Percentiles rank a stretch among this genome's conserved stretches.
These are phyloP conservation scores for Ganoderma lingzhi DNA, from an alignment of 1,284 basidiomycete genomes.

Conservation along the genomic window DNA sequence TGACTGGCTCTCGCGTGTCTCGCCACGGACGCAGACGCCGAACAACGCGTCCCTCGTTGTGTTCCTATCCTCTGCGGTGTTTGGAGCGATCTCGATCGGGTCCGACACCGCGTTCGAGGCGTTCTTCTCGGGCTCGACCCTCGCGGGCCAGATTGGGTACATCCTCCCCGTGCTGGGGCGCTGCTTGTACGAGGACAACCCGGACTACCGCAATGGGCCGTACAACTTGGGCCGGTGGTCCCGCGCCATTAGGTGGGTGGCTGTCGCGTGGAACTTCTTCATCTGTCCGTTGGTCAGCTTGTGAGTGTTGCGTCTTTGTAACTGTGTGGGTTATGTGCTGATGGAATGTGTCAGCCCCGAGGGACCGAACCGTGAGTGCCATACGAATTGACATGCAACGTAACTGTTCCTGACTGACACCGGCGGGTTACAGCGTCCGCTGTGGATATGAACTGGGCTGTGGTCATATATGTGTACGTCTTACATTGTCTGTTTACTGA, in stretches of 20 bases:
- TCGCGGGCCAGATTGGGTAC: conserved; percentile 5
- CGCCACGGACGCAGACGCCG: conserved; percentile 66
- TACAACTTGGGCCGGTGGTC: conserved; percentile 3
- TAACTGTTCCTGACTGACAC: background rate
- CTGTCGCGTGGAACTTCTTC: conserved; percentile 12
- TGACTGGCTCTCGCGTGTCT: conserved; percentile 69
- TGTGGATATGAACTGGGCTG: conserved; percentile 9
- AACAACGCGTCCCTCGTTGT: conserved; percentile 50
- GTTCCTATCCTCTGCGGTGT: conserved; percentile 4
- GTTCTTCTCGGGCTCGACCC: conserved; percentile 10
- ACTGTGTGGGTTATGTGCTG: background rate
- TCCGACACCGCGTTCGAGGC: conserved; percentile 14
- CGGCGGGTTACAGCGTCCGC: background rate
- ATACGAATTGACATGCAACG: background rate
- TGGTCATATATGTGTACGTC: conserved; percentile 12
- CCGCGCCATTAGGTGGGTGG: background rate
- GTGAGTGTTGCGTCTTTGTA: background rate
- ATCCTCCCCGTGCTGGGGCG: conserved; percentile 6
- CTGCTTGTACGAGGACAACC: conserved; percentile 8
- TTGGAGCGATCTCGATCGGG: conserved; percentile 7
- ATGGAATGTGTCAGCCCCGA: background rate
- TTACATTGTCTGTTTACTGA: background rate
- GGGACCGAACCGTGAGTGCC: conserved; percentile 4
- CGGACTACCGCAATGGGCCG: conserved; percentile 6
- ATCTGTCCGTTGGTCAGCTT: conserved; percentile 12